Conservation (phyloP, 2,329 filamentous ascomycete species). For the Ophiostoma novo-ulmi region DNA sequence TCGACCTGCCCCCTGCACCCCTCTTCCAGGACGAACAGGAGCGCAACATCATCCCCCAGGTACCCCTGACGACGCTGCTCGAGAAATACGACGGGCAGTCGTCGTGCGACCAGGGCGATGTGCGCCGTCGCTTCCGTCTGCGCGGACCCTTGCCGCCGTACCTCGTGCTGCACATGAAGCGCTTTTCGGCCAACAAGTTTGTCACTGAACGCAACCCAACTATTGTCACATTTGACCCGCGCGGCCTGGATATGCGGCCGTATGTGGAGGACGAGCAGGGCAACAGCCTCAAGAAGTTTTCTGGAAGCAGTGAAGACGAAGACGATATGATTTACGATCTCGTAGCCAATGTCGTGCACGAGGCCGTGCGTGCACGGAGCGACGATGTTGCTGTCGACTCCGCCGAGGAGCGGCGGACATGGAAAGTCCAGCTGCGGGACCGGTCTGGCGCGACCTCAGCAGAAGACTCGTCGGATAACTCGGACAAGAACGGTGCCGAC, state of each 20-base stretch:
- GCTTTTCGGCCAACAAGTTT: slow-evolving; percentile 95
- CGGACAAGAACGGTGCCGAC: slow-evolving; percentile 14
- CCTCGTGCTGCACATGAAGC: slow-evolving; percentile 91
- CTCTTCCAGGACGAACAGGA: slow-evolving; percentile 94
- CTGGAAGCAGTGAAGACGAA: slow-evolving; percentile 67
- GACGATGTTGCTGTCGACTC: slow-evolving; percentile 80
- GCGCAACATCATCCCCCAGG: slow-evolving; percentile 92
- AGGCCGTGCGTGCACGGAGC: slow-evolving; percentile 62
- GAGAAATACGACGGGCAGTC: slow-evolving; percentile 87
- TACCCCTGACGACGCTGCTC: slow-evolving; percentile 75
- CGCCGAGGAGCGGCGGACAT: slow-evolving; percentile 80
- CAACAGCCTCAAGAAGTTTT: background rate
- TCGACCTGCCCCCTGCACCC: slow-evolving; percentile 86
- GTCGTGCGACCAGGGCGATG: slow-evolving; percentile 81
- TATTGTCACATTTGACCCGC: slow-evolving; percentile 90
- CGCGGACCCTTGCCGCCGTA: slow-evolving; percentile 87
- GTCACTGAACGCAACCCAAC: slow-evolving; percentile 94
- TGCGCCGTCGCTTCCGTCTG: slow-evolving; percentile 82
- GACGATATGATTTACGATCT: slow-evolving; percentile 96
- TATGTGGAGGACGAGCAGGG: slow-evolving; percentile 79
- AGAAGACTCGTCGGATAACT: background rate
- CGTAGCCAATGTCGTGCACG: slow-evolving; percentile 89
- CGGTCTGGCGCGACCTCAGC: slow-evolving; percentile 55
- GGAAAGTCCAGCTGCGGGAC: slow-evolving; percentile 87
- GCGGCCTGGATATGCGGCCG: slow-evolving; percentile 75